Evolutionary conservation across 2,329 filamentous ascomycete species (phyloP).

Genomic region (Mycogone perniciosa): DNA sequence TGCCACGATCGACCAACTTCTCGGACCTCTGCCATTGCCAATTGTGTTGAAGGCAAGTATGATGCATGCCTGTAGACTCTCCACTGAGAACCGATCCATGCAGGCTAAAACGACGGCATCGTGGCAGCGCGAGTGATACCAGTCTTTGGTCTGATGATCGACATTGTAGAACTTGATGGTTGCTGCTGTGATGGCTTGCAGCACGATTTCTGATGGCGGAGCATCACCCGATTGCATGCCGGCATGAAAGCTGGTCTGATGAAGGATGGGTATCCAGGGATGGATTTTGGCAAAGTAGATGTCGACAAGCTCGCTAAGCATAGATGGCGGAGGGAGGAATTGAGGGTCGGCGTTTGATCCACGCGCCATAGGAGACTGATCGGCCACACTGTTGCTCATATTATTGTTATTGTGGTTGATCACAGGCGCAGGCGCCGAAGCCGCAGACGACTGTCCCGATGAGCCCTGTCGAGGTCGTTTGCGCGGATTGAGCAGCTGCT

Average conservation of each 20-base stretch:
- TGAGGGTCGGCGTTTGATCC: background rate
- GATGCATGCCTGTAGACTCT: conserved; percentile 27
- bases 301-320: conserved; percentile 10
- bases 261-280: conserved; percentile 13
- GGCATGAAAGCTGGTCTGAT: conserved; percentile 6
- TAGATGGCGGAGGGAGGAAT: conserved; percentile 8
- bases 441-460: background rate
- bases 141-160: conserved; percentile 9
- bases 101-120: conserved; percentile 11
- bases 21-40: conserved; percentile 11
- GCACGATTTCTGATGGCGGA: conserved; percentile 7
- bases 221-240: conserved; percentile 1
- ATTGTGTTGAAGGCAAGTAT: conserved; percentile 28
- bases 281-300: conserved; percentile 10
- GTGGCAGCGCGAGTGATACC: conserved; percentile 11
- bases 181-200: conserved; percentile 11
- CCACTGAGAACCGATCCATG: conserved; percentile 21
- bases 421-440: background rate
- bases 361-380: background rate
- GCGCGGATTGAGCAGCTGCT: conserved; percentile 7
- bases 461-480: conserved; percentile 3
- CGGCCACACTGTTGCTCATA: background rate
- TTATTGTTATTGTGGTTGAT: background rate
- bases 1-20: conserved; percentile 13
- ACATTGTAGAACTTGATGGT: conserved; percentile 11